Evolutionary conservation across 345 rosid genomes (phyloP).

Genomic region (Heritiera littoralis): DNA sequence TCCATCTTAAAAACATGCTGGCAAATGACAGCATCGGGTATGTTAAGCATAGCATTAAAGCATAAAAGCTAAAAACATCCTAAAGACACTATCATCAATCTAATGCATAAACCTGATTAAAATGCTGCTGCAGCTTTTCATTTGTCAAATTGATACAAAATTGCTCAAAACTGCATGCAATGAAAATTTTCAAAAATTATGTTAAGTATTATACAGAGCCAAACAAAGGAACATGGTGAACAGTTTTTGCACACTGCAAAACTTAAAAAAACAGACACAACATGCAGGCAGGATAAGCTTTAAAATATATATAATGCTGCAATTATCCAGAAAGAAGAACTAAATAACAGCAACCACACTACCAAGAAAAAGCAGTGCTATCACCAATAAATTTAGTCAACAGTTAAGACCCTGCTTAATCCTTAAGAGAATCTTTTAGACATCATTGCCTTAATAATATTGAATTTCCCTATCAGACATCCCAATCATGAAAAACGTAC

Average conservation of each 20-base stretch:
- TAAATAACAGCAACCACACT: neutral
- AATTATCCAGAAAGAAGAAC: conserved; percentile 7
- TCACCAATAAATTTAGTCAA: neutral
- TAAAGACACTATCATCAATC: conserved; percentile 19
- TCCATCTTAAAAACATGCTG: conserved; percentile 99
- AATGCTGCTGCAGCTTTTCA: conserved; percentile 98
- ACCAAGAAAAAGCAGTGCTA: conserved; percentile 15
- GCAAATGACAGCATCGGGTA: conserved; percentile 24
- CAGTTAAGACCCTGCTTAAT: neutral
- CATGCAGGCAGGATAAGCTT: conserved; percentile 12
- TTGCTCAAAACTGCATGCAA: conserved; percentile 82
- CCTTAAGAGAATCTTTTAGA: neutral
- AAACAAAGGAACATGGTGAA: conserved; percentile 4
- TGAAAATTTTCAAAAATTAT: conserved; percentile 23
- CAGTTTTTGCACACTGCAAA: neutral
- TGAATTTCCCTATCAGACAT: conserved; percentile 14
- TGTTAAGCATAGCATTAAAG: conserved; percentile 15
- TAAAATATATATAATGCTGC: neutral
- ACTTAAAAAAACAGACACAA: neutral
- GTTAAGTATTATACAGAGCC: conserved; percentile 11
- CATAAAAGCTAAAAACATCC: conserved; percentile 2
- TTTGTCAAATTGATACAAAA: conserved; percentile 98
- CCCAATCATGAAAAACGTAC: neutral
- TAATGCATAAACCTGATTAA: conserved; percentile 76
- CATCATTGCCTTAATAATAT: conserved; percentile 7